Evolutionary conservation across 1,284 basidiomycete species (phyloP).

Genomic region (Phellinidium pouzarii): DNA sequence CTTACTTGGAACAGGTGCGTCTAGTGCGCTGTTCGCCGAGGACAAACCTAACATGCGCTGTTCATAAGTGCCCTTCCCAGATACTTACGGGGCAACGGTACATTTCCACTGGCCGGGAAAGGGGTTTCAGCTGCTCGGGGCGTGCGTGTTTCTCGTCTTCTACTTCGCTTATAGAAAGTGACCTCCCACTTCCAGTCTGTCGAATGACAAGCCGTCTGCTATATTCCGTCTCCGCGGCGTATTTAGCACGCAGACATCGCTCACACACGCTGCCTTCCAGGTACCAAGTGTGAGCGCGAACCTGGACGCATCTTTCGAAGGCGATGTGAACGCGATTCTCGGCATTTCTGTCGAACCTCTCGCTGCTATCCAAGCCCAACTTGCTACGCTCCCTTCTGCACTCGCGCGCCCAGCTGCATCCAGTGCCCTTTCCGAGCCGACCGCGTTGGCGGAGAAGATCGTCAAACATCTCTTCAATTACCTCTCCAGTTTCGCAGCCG

Average conservation of each 20-base stretch:
- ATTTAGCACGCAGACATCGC: constrained; percentile 42
- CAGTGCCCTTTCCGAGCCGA: constrained; percentile 29
- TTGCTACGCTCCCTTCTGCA: constrained; percentile 39
- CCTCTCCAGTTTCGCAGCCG: constrained; percentile 65
- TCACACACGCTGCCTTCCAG: constrained; percentile 48
- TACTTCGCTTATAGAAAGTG: not conserved
- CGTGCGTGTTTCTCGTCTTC: constrained; percentile 44
- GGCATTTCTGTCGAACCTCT: constrained; percentile 70
- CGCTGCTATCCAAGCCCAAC: constrained; percentile 46
- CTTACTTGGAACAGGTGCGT: constrained; percentile 71
- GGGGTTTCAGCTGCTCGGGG: constrained; percentile 83
- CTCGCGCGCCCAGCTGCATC: constrained; percentile 23
- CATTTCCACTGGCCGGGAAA: constrained; percentile 88
- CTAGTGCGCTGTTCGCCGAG: constrained; percentile 1
- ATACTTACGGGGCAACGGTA: constrained; percentile 83
- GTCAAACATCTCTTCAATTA: constrained; percentile 81
- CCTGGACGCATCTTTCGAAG: constrained; percentile 32
- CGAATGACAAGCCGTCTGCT: constrained; percentile 86
- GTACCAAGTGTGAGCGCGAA: constrained; percentile 23
- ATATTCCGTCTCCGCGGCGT: constrained; percentile 81
- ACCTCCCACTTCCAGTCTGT: constrained; percentile 50
- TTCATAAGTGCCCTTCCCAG: constrained; percentile 72
- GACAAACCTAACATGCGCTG: not conserved
- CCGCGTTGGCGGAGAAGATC: constrained; percentile 53
- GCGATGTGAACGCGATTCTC: constrained; percentile 56